Conservation (phyloP, 176 grass and related monocot species). For the Neostapfia colusana region DNA sequence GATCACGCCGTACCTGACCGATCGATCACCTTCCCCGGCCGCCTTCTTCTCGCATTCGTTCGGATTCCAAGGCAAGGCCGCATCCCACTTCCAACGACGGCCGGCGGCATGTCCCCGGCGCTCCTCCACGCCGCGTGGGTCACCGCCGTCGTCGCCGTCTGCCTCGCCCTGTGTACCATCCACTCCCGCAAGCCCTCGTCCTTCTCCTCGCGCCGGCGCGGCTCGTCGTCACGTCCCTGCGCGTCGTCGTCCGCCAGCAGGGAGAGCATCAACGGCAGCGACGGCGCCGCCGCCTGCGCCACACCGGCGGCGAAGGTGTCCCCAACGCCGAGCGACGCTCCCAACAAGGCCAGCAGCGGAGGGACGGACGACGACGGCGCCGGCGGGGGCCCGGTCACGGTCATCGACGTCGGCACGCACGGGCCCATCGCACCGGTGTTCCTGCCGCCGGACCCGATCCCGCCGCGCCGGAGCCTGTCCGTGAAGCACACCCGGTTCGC, state of each 20-base stretch:
- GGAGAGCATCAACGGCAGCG: neutral
- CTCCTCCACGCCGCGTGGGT: conserved; percentile 32
- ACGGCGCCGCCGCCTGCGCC: neutral
- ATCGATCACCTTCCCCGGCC: neutral
- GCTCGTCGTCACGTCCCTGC: neutral
- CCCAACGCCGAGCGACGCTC: conserved; percentile 30
- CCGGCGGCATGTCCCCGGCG: neutral
- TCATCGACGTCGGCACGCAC: conserved; percentile 50
- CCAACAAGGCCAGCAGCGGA: conserved; percentile 12
- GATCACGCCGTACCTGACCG: no score
- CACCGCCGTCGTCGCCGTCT: conserved; percentile 36
- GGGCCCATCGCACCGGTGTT: conserved; percentile 43
- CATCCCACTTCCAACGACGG: neutral
- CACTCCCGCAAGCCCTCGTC: conserved; percentile 35
- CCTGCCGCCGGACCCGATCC: conserved; percentile 5
- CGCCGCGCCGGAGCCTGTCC: conserved; percentile 43
- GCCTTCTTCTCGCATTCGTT: no score
- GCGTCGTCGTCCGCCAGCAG: neutral
- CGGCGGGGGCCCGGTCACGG: neutral
- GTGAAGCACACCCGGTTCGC: conserved; percentile 39
- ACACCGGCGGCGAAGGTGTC: conserved; percentile 36
- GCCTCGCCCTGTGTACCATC: conserved; percentile 47
- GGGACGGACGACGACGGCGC: neutral
- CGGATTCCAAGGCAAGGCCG: conserved; percentile 23
- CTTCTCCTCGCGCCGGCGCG: neutral